Percentiles rank a stretch among this genome's conserved stretches.
phyloP scores from a whole-genome alignment of 1,139 yeast species.

The Blastobotrys petasosporus region DNA sequence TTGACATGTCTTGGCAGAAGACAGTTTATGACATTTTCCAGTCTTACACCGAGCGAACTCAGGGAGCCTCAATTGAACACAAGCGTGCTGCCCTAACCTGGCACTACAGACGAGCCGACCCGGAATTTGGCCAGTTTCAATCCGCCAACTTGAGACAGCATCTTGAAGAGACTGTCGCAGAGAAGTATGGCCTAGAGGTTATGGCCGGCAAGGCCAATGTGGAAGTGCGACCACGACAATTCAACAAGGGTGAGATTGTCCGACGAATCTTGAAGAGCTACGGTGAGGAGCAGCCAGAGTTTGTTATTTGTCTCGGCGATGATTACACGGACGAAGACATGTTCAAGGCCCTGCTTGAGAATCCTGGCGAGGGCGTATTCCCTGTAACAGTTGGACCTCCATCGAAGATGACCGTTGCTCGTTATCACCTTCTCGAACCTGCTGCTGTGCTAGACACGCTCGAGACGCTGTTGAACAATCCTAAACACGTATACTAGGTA shows the following conservation, averaged over 20 bases:
- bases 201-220: conserved; percentile 96
- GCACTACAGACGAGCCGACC: conserved; percentile 96
- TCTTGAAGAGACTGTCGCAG: conserved; percentile 53
- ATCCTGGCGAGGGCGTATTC: conserved; percentile 40
- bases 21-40: conserved; percentile 70
- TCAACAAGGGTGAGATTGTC: conserved; percentile 96
- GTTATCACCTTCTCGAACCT: conserved; percentile 83
- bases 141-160: conserved; percentile 68
- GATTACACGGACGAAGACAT: conserved; percentile 97
- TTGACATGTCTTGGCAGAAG: conserved; percentile 92
- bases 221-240: conserved; percentile 90
- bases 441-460: conserved; percentile 78
- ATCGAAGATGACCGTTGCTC: conserved; percentile 79
- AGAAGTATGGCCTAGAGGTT: conserved; percentile 81
- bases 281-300: conserved; percentile 59
- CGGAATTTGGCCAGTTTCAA: conserved; percentile 83
- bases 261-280: conserved; percentile 51
- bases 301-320: conserved; percentile 86
- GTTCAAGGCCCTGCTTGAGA: conserved; percentile 63
- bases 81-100: conserved; percentile 94
- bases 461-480: conserved; percentile 51
- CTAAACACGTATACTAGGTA: too few species aligned
- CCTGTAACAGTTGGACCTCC: conserved; percentile 97
- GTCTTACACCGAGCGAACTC: conserved; percentile 77
- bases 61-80: conserved; percentile 80